Base-by-base conservation (phyloP, 1,284 basidiomycete genomes). In the Apiotrichum veenhuisii region DNA sequence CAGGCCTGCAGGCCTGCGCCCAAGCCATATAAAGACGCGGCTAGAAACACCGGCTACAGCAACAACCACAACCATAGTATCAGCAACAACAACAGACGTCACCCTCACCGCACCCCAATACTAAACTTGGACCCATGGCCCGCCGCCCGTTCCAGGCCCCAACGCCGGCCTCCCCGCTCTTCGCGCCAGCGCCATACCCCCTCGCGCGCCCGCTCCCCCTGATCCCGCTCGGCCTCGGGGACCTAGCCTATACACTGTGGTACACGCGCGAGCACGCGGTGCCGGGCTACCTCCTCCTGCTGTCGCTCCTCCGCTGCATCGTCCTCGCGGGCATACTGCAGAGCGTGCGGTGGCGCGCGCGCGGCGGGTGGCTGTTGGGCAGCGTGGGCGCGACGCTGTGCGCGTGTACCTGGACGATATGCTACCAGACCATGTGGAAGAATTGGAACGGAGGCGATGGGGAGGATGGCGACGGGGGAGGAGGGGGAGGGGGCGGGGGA, bases 151-250 rank as follows among this genome's bases (percentile, higher is more conserved):
- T 45, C 51, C 23, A 33, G 11, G n/a, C 34, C 20, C 50, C 50
- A 8, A 45, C 51, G 22, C 34, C 43, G 11, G 42, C 43, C 3
- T 37, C 43, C 17, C 42, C 42, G 42, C 43, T 52, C 18, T 52
- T 46, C 43, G 42, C 41, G 41, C 34, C 51, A 12, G 2, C 33
- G 14, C 48, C 5, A 20, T 42, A 17, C 27, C 23, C 55, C 17
- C 50, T 57, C 22, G 12, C 45, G 41, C 56, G 52, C 33, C 56
- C 56, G 26, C 40, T 54, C 30, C 52, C 57, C 2, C 52, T 58
- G 20, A 23, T 58, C 15, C 57, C 57, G 3, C 15, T 54, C 30
- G 52, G 43, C 12, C 27, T 44, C 38, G 57, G 43, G 7, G 57
- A 58, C 52, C 1, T 54, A 5, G 25, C 18, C 15, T 58, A 58